Base-by-base conservation (phyloP, 2,329 filamentous ascomycete species). In the Fusarium marasasianum region DNA sequence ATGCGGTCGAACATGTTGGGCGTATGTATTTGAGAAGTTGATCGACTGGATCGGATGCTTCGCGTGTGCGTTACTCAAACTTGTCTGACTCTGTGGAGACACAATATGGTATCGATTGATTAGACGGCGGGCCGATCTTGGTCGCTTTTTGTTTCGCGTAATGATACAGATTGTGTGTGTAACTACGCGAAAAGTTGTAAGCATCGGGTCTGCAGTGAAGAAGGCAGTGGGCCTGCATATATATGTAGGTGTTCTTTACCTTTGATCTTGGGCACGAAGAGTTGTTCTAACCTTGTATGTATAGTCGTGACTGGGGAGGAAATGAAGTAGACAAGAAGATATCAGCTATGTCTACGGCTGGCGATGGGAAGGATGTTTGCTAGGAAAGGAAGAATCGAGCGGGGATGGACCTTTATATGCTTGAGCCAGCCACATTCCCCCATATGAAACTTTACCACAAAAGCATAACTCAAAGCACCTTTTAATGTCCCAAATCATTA, bases 401-500 rank as follows among this genome's bases (percentile, higher is more conserved):
- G 9, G 14, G 15, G 35, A 37, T 0, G 35, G 35, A 17, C 1
- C 17, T 37, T 33, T 33, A 33, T 51, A 24, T 33, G 8, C 29
- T 18, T 3, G 11, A 33, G 4, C 29, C 3, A n/a, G 11, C 11
- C 15, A 50, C 22, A 31, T n/a, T 2, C 47, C 20, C 14, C 12
- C 8, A 35, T 35, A 35, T 18, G 6, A 12, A n/a, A 15, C 11
- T 33, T 12, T 3, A 17, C 5, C 5, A 8, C 3, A 11, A 47
- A 50, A 50, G 15, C 22, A n/a, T 5, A n/a, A 33, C 11, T n/a
- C 0, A 31, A 33, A 4, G 8, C 5, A 1, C 10, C 15, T 4
- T 13, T 3, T 11, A 3, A n/a, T 5, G 22, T n/a, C 7, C 12
- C 1, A 2, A 9, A 9, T 31, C 3, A 3, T n/a, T 22, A 7